A percentile compares a stretch with the other conserved stretches of the same genome.
Evolutionary conservation across 768 basidiomycete species (phyloP).

Genomic region (Collybiopsis confluens): DNA sequence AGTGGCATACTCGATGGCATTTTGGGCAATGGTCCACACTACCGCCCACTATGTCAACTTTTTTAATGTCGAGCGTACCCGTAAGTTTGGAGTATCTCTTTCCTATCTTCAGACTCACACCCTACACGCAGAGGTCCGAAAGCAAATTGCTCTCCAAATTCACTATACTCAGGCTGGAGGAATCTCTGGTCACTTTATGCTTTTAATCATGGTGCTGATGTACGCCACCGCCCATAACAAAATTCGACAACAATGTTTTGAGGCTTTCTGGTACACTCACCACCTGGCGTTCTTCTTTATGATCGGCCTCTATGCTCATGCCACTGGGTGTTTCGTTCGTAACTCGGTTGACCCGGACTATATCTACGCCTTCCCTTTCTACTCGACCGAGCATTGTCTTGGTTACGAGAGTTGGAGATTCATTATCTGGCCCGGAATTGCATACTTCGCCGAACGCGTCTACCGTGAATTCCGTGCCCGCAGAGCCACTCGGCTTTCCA

Average conservation of each 20-base stretch:
- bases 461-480: constrained; percentile 82
- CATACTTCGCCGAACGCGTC: constrained; percentile 85
- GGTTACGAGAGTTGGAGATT: constrained; percentile 91
- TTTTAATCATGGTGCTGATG: constrained; percentile 89
- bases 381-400: constrained; percentile 80
- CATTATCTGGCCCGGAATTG: constrained; percentile 87
- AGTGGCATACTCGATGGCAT: constrained; percentile 91
- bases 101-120: not conserved
- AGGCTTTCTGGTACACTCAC: constrained; percentile 97
- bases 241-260: constrained; percentile 86
- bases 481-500: constrained; percentile 71
- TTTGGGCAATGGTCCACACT: constrained; percentile 90
- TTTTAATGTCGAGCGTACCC: constrained; percentile 84
- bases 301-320: constrained; percentile 85
- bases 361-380: constrained; percentile 76
- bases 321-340: constrained; percentile 93
- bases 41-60: constrained; percentile 95
- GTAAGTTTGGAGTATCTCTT: constrained; percentile 38
- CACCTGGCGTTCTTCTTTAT: constrained; percentile 95
- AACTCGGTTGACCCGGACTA: constrained; percentile 74
- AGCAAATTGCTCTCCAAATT: constrained; percentile 72
- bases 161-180: constrained; percentile 88
- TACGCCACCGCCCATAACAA: constrained; percentile 89
- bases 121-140: constrained; percentile 63
- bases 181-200: constrained; percentile 95